Base-by-base conservation (phyloP, 2,329 filamentous ascomycete species). In the Neonectria sp. region DNA sequence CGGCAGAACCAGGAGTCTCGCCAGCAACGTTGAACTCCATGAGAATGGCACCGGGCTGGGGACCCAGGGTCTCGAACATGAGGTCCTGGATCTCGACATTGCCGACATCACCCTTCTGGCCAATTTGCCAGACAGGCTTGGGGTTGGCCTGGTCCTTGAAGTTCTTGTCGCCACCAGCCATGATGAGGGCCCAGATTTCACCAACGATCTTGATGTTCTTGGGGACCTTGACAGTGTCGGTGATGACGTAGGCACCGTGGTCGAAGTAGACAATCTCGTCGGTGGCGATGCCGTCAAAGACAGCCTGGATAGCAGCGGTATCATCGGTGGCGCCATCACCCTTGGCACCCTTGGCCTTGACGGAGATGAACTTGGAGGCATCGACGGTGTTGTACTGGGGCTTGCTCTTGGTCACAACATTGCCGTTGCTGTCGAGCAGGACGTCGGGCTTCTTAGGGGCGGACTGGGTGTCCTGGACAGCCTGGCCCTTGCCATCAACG, bases 241-340 rank as follows among this genome's bases (percentile, higher is more conserved):
- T 90, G 72, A 95, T 83, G 61, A 93, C 79, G 79, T 95, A 94
- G 56, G 91, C 88, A 61, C 93, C 93, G 75, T 92, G 90, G 76
- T 94, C 92, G 72, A 95, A 92, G 82, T 91, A 95, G 65, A 93
- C 86, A 69, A 95, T 80, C 73, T 92, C 86, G 70, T 89, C 89
- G 1, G 88, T 79, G 17, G 86, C 86, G 48, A 90, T 89, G 65
- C 83, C 88, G 80, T 97, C 85, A 71, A 98, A 89, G 57, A 95
- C 86, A 62, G 88, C 87, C 81, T 98, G 95, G 76, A 98, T 92
- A 21, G 92, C 93, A 6, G 87, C 89, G 17, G 95, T 98, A 77
- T 98, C 96, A 75, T 98, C 95, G 1, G 94, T 93, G 29, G 84
- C 81, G 58, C 95, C 96, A 76, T 99, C 95, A 76, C 96, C 96